phyloP scores from a whole-genome alignment of 2,329 filamentous ascomycete species.

The Colletotrichum karsti region DNA sequence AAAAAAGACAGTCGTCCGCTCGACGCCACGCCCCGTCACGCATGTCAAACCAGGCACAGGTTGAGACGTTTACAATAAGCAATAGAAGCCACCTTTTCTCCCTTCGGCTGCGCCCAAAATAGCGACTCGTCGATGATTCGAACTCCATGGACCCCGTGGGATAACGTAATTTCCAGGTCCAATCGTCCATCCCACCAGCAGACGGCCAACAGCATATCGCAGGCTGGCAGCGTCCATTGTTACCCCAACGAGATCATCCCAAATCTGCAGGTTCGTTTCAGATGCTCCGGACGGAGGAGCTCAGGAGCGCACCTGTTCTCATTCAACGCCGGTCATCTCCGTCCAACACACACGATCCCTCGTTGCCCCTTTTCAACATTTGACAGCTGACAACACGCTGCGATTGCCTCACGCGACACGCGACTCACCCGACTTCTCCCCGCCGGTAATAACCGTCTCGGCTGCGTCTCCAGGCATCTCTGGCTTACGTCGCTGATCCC shows the following conservation, averaged over 20 bases:
- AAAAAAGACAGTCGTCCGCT: slow-evolving; percentile 9
- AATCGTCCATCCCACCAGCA: slow-evolving; percentile 1
- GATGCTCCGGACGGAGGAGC: slow-evolving; percentile 14
- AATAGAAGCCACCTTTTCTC: not conserved
- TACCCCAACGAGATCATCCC: slow-evolving; percentile 1
- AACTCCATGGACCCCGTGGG: not conserved
- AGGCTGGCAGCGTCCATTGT: not conserved
- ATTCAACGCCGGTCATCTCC: slow-evolving; percentile 27
- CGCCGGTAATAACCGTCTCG: not conserved
- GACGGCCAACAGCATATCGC: slow-evolving; percentile 5
- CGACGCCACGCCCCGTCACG: not conserved
- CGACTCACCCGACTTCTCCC: not conserved
- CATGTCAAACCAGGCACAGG: slow-evolving; percentile 11
- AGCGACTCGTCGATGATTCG: not conserved
- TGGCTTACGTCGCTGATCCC: slow-evolving; percentile 21
- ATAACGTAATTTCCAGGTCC: not conserved
- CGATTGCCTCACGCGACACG: not conserved
- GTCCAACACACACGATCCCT: slow-evolving; percentile 18
- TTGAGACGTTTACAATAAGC: slow-evolving; percentile 3
- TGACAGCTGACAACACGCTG: slow-evolving; percentile 4
- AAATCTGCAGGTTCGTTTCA: slow-evolving; percentile 27
- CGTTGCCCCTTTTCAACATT: slow-evolving; percentile 13
- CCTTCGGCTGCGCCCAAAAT: not conserved
- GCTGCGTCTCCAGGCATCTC: not conserved
- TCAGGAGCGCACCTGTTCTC: slow-evolving; percentile 1